Base-by-base conservation (phyloP, 176 grass and related monocot genomes). In the Hordeum marinum region DNA sequence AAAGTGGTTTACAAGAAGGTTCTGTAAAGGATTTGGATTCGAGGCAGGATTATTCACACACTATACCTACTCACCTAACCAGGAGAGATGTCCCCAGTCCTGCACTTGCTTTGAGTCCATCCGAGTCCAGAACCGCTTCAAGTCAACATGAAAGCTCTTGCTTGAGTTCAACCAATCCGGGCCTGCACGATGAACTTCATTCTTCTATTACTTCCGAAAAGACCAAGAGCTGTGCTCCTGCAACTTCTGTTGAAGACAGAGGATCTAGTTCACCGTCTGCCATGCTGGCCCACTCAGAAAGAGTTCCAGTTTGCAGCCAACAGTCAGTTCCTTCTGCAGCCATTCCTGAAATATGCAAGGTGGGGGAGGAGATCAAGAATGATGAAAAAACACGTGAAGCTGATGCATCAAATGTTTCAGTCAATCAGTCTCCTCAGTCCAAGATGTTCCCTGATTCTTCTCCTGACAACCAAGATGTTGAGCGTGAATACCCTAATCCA, bases 101-200 rank as follows among this genome's bases (percentile, higher is more conserved):
- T 81, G 24, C 37, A 54, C 81, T 83, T 86, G 70, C 88, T 82
- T 84, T 71, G 83, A 90, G 73, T 72, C 82, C 88, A 60, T 76
- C 90, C 2, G 89, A 91, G 62, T 91, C 89, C 50, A 90, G 85
- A 80, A 82, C 88, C 13, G 72, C 88, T 84, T 79, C 89, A 73
- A 74, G 80, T 83, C 93, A 94, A 88, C 68, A 91, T 62, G 78
- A 77, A 86, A 71, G 68, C 46, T 86, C 82, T 84, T 79, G 82
- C 72, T 86, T 92, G 70, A 85, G 77, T 83, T 85, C 93, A 58
- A 72, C 71, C 48, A 88, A 86, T 78, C 68, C 63, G 29, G 68
- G 63, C 26, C 61, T 75, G 75, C 52, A 77, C 7, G 90, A 85
- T 79, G 87, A 92, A 71, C 85, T 78, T 68, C 78, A 88, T 87